Conservation (phyloP, 192 early-diverging fungal genomes). For the Umbelopsis sp. region DNA sequence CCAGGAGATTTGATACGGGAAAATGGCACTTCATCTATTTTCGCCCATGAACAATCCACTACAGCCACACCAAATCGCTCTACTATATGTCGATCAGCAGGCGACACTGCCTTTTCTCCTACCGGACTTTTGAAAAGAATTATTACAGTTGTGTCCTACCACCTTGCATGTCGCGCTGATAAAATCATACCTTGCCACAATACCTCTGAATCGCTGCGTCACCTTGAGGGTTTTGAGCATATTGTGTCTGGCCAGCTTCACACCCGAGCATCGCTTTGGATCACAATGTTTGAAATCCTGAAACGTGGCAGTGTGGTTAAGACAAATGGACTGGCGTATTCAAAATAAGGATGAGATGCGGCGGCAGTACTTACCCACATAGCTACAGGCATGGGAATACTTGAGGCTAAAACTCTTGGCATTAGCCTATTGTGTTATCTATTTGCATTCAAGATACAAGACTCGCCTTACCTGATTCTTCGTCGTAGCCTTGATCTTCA, state of each 20-base stretch:
- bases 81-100: constrained; percentile 81
- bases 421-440: neutral
- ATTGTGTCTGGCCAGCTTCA: constrained; percentile 80
- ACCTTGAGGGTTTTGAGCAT: constrained; percentile 82
- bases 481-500: neutral
- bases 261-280: constrained; percentile 95
- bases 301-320: neutral
- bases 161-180: neutral
- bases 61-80: constrained; percentile 80
- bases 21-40: constrained; percentile 94
- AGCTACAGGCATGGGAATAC: constrained; percentile 68
- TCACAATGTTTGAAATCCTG: constrained; percentile 99
- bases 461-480: neutral
- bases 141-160: no score
- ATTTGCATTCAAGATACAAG: neutral
- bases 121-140: constrained; percentile 58
- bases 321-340: neutral
- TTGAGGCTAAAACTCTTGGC: constrained; percentile 1
- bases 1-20: constrained; percentile 79
- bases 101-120: constrained; percentile 85
- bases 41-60: constrained; percentile 98
- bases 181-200: constrained; percentile 71
- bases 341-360: neutral
- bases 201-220: constrained; percentile 84
- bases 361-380: constrained; percentile 61